A percentile compares a stretch with the other conserved stretches of the same genome.
Conservation (phyloP, 1,139 yeast genomes). For the Kodamaea alishanica region DNA sequence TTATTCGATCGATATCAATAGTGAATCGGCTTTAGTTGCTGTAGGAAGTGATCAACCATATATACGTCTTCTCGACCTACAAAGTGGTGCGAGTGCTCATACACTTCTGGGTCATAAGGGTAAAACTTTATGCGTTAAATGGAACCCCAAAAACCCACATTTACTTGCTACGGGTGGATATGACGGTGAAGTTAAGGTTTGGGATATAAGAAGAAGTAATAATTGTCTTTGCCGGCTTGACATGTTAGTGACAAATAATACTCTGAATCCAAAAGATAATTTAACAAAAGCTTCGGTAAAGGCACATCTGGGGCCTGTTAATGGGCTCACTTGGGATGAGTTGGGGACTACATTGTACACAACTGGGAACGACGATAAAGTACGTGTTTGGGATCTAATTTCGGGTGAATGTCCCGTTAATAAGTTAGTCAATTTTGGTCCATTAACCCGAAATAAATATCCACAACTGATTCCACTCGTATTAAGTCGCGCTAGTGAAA, state of each 20-base stretch:
- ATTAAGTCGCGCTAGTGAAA: conserved; percentile 43
- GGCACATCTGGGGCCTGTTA: conserved; percentile 74
- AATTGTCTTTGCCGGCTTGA: conserved; percentile 64
- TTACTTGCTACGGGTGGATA: conserved; percentile 72
- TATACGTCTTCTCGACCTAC: conserved; percentile 66
- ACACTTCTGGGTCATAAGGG: conserved; percentile 64
- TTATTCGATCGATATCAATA: conserved; percentile 49
- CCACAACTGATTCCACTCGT: conserved; percentile 47
- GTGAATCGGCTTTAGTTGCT: conserved; percentile 57
- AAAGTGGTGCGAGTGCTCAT: conserved; percentile 68
- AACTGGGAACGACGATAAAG: conserved; percentile 73
- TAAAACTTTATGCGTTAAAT: conserved; percentile 60
- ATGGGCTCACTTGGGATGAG: conserved; percentile 70
- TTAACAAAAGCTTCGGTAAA: conserved; percentile 38
- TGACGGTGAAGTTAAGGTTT: conserved; percentile 62
- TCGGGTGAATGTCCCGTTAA: conserved; percentile 50
- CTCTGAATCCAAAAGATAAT: conserved; percentile 19
- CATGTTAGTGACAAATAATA: conserved; percentile 35
- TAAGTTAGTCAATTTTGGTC: conserved; percentile 72
- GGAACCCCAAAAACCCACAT: conserved; percentile 69
- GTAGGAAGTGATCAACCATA: conserved; percentile 70
- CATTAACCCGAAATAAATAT: conserved; percentile 64
- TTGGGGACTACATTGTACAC: conserved; percentile 57
- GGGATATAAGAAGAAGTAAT: conserved; percentile 75
- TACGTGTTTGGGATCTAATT: conserved; percentile 69